Base-by-base conservation (phyloP, 129 eudicot species). In the Escallonia herrerae region DNA sequence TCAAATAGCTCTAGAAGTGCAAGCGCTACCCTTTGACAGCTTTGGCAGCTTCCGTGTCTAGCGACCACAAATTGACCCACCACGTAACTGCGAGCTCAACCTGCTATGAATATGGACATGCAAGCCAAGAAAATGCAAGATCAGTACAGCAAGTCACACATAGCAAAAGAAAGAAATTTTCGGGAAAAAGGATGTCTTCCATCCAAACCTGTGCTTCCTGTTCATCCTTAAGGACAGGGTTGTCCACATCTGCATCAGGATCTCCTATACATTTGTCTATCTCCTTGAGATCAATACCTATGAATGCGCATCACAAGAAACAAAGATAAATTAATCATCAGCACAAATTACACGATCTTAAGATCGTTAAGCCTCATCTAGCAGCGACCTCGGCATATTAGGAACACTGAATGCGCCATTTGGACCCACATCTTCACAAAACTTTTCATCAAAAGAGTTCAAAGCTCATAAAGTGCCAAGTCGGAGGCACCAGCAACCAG, bases 251-350 rank as follows among this genome's bases (percentile, higher is more conserved):
- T 9, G 73, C 73, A 66, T 60, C 55, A 15, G 78, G 72, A 49
- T 74, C 78, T 40, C 78, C 78, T 66, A 67, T 67, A 60, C 78
- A 74, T 51, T 53, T 62, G 10, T 74, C 73, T 11, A 74, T 67
- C 67, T 67, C 66, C 46, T 61, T 67, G 46, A 61, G 51, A 74
- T 74, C 78, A 74, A 66, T 62, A 8, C 78, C 78, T 66, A 56
- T 8, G 58, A 22, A 22, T 58, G 33, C 33, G 33, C 33, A 22
- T 22, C 43, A 67, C 40, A 54, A n/a, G 46, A 3, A 63, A 48
- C 5, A 11, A n/a, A 33, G 33, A 43, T 45, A 46, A 63, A 48
- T 63, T 39, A 14, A 2, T 12, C 68, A 62, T 15, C 22, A 37
- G 5, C 12, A 46, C 39, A 44, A 5, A 45, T 54, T 22, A 39